These are phyloP conservation scores for Climacium dendroides DNA, from an alignment of 225 moss, liverwort and hornwort species.

Conservation along the genomic window DNA sequence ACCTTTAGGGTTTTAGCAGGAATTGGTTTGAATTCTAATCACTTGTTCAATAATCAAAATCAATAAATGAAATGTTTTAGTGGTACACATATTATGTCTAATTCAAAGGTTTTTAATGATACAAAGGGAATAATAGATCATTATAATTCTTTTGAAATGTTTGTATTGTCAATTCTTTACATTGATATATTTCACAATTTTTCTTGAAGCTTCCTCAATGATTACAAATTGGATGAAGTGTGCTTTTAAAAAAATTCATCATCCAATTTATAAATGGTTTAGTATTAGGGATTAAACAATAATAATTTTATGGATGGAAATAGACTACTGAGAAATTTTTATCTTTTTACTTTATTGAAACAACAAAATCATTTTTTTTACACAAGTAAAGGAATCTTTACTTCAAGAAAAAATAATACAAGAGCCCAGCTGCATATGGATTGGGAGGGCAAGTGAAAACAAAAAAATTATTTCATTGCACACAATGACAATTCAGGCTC, in stretches of 20 bases:
- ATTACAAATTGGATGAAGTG: not conserved
- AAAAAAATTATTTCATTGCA: too few relatives aligned
- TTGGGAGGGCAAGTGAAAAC: too few relatives aligned
- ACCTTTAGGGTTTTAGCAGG: too few relatives aligned
- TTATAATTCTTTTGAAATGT: not conserved
- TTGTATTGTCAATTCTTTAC: not conserved
- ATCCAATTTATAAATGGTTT: not conserved
- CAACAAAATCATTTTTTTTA: not conserved
- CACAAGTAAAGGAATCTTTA: too few relatives aligned
- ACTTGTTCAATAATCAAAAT: too few relatives aligned
- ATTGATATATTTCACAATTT: not conserved
- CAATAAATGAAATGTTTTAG: too few relatives aligned
- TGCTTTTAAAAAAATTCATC: not conserved
- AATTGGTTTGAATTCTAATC: too few relatives aligned
- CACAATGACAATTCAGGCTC: rapidly evolving
- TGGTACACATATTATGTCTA: rapidly evolving
- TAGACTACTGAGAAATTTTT: not conserved
- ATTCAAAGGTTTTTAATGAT: rapidly evolving
- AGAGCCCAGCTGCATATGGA: too few relatives aligned
- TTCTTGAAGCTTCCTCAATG: not conserved
- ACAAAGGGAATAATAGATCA: rapidly evolving
- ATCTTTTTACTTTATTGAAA: not conserved
- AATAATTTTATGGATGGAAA: not conserved
- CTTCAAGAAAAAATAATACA: too few relatives aligned
- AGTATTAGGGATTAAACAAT: not conserved